Base-by-base conservation (phyloP, 805 yeast species). In the Candida tallmaniae region DNA sequence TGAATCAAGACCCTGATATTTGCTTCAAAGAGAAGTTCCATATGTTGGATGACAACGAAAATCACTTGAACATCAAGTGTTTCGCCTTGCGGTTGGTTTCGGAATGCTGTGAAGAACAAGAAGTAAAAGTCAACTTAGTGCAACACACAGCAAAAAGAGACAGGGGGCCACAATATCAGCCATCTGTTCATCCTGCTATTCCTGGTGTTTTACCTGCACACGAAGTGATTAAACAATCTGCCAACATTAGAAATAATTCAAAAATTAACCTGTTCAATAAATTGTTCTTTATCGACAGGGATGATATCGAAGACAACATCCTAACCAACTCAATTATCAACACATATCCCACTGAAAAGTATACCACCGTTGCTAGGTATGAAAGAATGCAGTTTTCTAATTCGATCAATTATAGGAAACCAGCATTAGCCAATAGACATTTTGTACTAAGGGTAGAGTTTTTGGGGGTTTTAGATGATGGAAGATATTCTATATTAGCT, bases 121-220 rank as follows among this genome's bases (percentile, higher is more conserved):
- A 58, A 18, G 49, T 61, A 0, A 58, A 59, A 10, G 72, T 77
- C 7, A 60, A 52, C 13, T 56, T 80, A 32, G 70, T 81, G 11
- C 87, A 82, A 45, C 87, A 80, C 47, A 82, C 88, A 0, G 80
- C 89, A 1, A 82, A 82, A 52, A 61, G 90, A 41, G 88, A 82
- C 44, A 65, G 72, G 41, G 88, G 87, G 0, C 87, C 86, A 0
- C 85, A 78, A 50, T 65, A 68, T 38, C 48, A 65, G 3, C 87
- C 89, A 0, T 76, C 77, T 2, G 54, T 70, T 3, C 68, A 64
- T 42, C 73, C 78, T 3, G 67, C 75, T 3, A 68, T 78, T 9
- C 81, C 83, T 1, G 77, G 83, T 0, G 52, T 50, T 6, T 52
- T 81, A 29, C 87, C 87, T 0, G 58, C 65, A 27, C 87, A 80